phyloP scores from a whole-genome alignment of 2,329 filamentous ascomycete species.

The Fusarium sp. region DNA sequence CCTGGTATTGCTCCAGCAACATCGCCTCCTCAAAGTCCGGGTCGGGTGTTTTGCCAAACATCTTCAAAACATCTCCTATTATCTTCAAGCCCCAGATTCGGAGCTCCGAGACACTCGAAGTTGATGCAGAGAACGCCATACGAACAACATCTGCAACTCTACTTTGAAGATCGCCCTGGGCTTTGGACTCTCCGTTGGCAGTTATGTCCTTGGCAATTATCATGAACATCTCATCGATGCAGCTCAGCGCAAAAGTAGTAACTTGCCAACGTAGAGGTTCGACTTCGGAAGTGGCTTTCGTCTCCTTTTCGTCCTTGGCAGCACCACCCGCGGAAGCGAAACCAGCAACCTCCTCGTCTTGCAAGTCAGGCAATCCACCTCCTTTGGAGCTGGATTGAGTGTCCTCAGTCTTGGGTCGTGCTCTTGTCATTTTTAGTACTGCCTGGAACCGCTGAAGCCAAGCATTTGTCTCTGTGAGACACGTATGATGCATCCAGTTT shows the following conservation, averaged over 20 bases:
- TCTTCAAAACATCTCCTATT: constrained; percentile 91
- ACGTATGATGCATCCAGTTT: constrained; percentile 95
- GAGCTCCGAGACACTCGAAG: constrained; percentile 89
- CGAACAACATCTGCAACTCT: constrained; percentile 92
- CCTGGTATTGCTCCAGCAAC: constrained; percentile 96
- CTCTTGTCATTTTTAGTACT: constrained; percentile 88
- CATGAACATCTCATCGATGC: constrained; percentile 83
- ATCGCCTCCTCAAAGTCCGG: constrained; percentile 98
- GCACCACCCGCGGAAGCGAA: constrained; percentile 82
- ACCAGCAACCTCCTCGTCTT: constrained; percentile 96
- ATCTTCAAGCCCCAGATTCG: constrained; percentile 93
- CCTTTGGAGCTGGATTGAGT: constrained; percentile 59
- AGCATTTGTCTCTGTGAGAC: constrained; percentile 79
- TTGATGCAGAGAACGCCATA: constrained; percentile 97
- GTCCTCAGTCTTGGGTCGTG: constrained; percentile 69
- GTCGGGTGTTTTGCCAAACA: constrained; percentile 95
- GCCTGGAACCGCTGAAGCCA: constrained; percentile 93
- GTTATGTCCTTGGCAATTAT: constrained; percentile 84
- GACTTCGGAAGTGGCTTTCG: constrained; percentile 70
- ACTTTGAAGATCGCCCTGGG: constrained; percentile 82
- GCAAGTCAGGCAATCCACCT: constrained; percentile 77
- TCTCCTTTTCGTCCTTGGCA: constrained; percentile 68
- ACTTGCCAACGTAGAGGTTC: constrained; percentile 97
- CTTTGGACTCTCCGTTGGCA: constrained; percentile 81
- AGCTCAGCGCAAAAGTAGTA: constrained; percentile 91